Conservation (phyloP, 257 asterid genomes). For the Ballota nigra region DNA sequence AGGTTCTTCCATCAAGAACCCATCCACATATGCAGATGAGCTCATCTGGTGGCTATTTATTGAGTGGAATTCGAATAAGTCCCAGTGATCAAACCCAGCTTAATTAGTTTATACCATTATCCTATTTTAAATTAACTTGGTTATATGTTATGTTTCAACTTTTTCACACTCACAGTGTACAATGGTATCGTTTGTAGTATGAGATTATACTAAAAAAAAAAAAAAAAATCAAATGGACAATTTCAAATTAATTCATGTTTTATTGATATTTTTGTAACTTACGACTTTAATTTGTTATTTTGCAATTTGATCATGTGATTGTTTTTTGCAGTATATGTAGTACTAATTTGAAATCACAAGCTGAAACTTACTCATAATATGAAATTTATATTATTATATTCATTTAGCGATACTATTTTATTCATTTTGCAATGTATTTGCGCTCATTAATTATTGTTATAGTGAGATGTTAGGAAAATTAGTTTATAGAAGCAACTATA, state of each 20-base stretch:
- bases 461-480: too few species aligned
- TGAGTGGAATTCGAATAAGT: slow-evolving; percentile 71
- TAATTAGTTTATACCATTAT: not conserved
- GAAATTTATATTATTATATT: too few species aligned
- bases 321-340: not conserved
- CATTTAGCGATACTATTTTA: too few species aligned
- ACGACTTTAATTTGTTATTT: too few species aligned
- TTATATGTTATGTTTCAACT: not conserved
- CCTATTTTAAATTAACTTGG: not conserved
- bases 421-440: too few species aligned
- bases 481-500: too few species aligned
- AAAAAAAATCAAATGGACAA: too few species aligned
- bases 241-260: too few species aligned
- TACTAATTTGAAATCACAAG: not conserved
- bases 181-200: not conserved
- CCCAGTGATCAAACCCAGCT: slow-evolving; percentile 19
- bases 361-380: too few species aligned
- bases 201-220: too few species aligned
- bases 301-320: not conserved
- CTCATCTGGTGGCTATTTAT: slow-evolving; percentile 74
- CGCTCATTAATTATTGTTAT: too few species aligned
- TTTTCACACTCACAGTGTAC: not conserved
- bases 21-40: slow-evolving; percentile 99
- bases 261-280: too few species aligned
- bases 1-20: slow-evolving; percentile 94